Base-by-base conservation (phyloP, 2,329 filamentous ascomycete genomes). In the Fusarium globosum region DNA sequence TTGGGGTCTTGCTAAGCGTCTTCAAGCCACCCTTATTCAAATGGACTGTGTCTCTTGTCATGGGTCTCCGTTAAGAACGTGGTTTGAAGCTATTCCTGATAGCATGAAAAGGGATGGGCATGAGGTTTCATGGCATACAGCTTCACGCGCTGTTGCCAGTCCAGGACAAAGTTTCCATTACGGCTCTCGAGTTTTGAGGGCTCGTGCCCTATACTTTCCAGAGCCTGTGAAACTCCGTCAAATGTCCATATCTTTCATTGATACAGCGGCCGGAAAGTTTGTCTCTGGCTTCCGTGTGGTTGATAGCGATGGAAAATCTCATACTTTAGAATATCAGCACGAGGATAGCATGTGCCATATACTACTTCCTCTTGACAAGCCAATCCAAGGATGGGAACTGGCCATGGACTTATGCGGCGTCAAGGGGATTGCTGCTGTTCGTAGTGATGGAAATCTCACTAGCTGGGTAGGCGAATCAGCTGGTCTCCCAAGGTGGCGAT, bases 231-330 rank as follows among this genome's bases (percentile, higher is more conserved):
- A 49, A 20, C 6, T 73, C 8, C 60, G 59, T 18, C 15, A 23
- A 2, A 55, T 75, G 18, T 45, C 45, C 20, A 53, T 72, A 28
- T 73, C 53, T 1, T 71, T 75, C 41, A 45, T 73, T 14, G 1
- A 51, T 13, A 61, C 7, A 39, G 56, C 0, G 1, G 36, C 20
- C 7, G 65, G 65, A 16, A 16, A 0, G 1, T 75, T 67, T 38
- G 20, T 75, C 6, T 71, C 71, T n/a, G 68, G 72, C 4, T n/a
- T 28, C 26, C 26, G 26, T 28, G 2, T 28, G 26, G 26, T 7
- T 28, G 26, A 28, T 28, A 28, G 2, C 26, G 7, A 28, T 28
- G 26, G 26, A 28, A 28, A 7, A 28, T 28, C 26, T 28, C 26
- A 28, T 28, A 7, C 26, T 28, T 28, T 28, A 28, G 26, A 6